phyloP scores from a whole-genome alignment of 2,329 filamentous ascomycete genomes.

The Cordyceps pruinosa region DNA sequence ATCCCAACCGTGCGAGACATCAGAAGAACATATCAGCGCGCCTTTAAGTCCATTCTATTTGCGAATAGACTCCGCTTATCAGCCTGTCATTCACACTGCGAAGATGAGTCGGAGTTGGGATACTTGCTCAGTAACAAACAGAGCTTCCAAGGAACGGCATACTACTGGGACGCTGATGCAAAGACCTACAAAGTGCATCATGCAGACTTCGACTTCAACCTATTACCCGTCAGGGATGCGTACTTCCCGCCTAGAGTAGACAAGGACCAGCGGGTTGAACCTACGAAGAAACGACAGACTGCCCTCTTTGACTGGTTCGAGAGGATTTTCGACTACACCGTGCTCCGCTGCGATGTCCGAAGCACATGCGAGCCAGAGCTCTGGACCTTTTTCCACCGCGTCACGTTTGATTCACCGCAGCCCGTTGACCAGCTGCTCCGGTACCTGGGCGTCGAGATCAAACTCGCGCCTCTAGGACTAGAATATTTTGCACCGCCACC shows the following conservation, averaged over 20 bases:
- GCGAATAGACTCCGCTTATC: slow-evolving; percentile 2
- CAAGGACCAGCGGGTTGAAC: background rate
- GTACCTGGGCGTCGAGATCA: slow-evolving; percentile 1
- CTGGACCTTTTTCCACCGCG: slow-evolving; percentile 4
- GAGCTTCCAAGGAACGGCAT: background rate
- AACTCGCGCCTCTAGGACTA: background rate
- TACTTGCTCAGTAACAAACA: slow-evolving; percentile 1
- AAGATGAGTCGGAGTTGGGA: slow-evolving; percentile 7
- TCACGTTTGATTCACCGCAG: background rate
- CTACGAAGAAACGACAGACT: background rate
- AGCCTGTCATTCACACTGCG: background rate
- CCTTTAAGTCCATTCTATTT: slow-evolving; percentile 7
- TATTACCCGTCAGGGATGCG: slow-evolving; percentile 1
- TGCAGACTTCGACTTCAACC: slow-evolving; percentile 5
- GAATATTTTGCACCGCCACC: slow-evolving; percentile 3
- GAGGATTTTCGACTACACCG: slow-evolving; percentile 1
- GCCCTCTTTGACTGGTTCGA: slow-evolving; percentile 12
- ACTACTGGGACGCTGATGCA: slow-evolving; percentile 1
- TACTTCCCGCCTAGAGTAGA: background rate
- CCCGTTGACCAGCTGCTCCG: slow-evolving; percentile 3
- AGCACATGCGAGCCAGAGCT: background rate
- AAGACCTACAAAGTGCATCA: background rate
- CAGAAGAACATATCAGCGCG: slow-evolving; percentile 6
- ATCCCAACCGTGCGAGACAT: slow-evolving; percentile 8
- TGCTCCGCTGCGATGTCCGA: background rate